Evolutionary conservation across 257 asterid species (phyloP).

Genomic region (Vinca minor): DNA sequence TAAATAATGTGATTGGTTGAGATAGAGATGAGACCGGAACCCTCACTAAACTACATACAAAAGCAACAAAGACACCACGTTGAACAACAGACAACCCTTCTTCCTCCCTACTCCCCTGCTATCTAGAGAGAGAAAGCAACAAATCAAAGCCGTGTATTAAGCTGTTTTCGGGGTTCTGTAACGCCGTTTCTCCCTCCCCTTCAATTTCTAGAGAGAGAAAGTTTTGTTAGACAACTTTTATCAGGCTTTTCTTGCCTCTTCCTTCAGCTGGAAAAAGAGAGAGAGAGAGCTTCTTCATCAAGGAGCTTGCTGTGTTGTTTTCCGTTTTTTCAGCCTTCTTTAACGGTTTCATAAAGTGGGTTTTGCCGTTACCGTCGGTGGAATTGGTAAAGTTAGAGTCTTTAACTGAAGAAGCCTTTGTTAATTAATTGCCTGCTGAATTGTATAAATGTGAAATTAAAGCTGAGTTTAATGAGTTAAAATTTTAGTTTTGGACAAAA

Average conservation of each 20-base stretch:
- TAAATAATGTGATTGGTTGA: too few species aligned
- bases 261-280: neutral
- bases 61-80: constrained; percentile 50
- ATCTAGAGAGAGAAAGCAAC: constrained; percentile 38
- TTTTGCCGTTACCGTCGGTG: constrained; percentile 3
- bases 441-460: constrained; percentile 6
- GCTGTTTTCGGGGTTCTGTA: constrained; percentile 41
- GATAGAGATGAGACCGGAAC: too few species aligned
- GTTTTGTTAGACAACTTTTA: neutral
- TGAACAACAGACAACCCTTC: constrained; percentile 12
- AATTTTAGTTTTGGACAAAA: neutral
- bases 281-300: constrained; percentile 3
- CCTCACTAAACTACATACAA: constrained; percentile 26
- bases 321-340: constrained; percentile 5
- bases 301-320: neutral
- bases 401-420: constrained; percentile 8
- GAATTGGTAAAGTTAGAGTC: constrained; percentile 17
- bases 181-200: constrained; percentile 21
- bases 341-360: constrained; percentile 5
- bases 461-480: constrained; percentile 6
- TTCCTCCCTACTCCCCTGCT: too few species aligned
- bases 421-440: neutral
- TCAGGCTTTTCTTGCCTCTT: constrained; percentile 1
- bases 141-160: constrained; percentile 41
- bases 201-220: neutral